Percentiles rank a stretch among this genome's conserved stretches.
phyloP scores from a whole-genome alignment of 345 rosid genomes.

The Microthlaspi erraticum region DNA sequence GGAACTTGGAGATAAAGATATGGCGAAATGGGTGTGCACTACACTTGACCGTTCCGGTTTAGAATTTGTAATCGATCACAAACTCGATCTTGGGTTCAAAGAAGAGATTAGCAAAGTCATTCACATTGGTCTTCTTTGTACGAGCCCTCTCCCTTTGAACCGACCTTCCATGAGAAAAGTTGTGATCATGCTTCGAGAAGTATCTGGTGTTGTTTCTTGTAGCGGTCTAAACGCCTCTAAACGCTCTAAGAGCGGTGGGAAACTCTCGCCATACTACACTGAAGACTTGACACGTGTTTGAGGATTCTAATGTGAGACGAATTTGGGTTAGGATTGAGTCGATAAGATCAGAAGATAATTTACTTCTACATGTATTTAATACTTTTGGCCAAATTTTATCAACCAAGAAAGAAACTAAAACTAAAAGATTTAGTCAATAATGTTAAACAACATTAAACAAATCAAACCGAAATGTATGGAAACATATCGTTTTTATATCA shows the following conservation, averaged over 20 bases:
- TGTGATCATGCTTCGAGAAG: slow-evolving; percentile 84
- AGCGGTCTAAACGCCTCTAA: slow-evolving; percentile 40
- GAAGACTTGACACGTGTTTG: slow-evolving; percentile 53
- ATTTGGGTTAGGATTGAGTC: too few species aligned
- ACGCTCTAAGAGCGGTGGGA: slow-evolving; percentile 53
- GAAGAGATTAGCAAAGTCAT: slow-evolving; percentile 71
- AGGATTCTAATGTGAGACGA: too few species aligned
- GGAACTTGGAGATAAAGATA: slow-evolving; percentile 76
- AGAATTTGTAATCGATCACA: slow-evolving; percentile 66
- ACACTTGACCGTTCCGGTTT: slow-evolving; percentile 57
- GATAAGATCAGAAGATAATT: too few species aligned
- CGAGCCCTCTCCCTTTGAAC: slow-evolving; percentile 71
- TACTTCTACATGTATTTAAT: too few species aligned
- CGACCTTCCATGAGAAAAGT: slow-evolving; percentile 93
- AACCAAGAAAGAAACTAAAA: too few species aligned
- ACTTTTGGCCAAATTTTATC: too few species aligned
- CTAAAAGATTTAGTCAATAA: too few species aligned
- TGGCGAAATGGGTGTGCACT: slow-evolving; percentile 77
- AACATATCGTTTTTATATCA: too few species aligned
- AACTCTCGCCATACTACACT: slow-evolving; percentile 68
- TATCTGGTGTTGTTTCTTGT: slow-evolving; percentile 36
- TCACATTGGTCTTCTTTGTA: slow-evolving; percentile 73
- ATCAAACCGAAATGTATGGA: too few species aligned
- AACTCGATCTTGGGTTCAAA: slow-evolving; percentile 54
- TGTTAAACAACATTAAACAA: too few species aligned